phyloP scores from a whole-genome alignment of 768 basidiomycete genomes.

The Podaxis sp. region DNA sequence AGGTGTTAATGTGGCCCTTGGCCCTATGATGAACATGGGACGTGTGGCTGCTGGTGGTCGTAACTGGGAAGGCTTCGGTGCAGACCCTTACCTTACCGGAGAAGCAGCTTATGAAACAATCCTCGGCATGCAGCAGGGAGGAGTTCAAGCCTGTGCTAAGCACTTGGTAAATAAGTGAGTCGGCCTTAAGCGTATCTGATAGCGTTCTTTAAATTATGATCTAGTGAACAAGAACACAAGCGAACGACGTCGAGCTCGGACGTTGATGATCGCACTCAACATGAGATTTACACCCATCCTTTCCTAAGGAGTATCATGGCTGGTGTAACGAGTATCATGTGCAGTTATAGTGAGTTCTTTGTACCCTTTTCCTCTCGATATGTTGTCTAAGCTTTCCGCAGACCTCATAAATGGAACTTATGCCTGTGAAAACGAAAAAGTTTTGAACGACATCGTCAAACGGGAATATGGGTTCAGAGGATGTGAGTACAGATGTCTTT shows the following conservation, averaged over 20 bases:
- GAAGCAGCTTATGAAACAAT: slow-evolving; percentile 79
- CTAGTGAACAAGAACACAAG: slow-evolving; percentile 65
- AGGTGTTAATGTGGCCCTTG: slow-evolving; percentile 77
- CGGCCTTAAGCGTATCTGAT: not conserved
- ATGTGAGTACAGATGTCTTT: slow-evolving; percentile 32
- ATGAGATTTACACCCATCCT: slow-evolving; percentile 69
- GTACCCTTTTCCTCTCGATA: not conserved
- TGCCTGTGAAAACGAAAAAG: slow-evolving; percentile 70
- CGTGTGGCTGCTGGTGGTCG: slow-evolving; percentile 75
- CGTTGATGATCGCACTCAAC: slow-evolving; percentile 76
- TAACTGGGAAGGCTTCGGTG: slow-evolving; percentile 96
- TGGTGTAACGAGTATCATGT: slow-evolving; percentile 72
- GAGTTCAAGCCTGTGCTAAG: slow-evolving; percentile 86
- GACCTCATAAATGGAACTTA: slow-evolving; percentile 67
- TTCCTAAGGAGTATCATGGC: slow-evolving; percentile 72
- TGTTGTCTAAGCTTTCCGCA: slow-evolving; percentile 19
- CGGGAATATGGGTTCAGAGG: slow-evolving; percentile 75
- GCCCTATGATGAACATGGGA: slow-evolving; percentile 86
- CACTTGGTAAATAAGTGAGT: slow-evolving; percentile 74
- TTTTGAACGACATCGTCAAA: slow-evolving; percentile 73
- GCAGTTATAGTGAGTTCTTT: slow-evolving; percentile 56
- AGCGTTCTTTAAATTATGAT: not conserved
- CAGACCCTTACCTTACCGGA: slow-evolving; percentile 83
- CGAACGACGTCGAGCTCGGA: slow-evolving; percentile 55
- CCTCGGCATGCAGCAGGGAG: slow-evolving; percentile 70